These are phyloP conservation scores for Epichloe glyceriae DNA, from an alignment of 2,329 filamentous ascomycete genomes.

Conservation along the genomic window DNA sequence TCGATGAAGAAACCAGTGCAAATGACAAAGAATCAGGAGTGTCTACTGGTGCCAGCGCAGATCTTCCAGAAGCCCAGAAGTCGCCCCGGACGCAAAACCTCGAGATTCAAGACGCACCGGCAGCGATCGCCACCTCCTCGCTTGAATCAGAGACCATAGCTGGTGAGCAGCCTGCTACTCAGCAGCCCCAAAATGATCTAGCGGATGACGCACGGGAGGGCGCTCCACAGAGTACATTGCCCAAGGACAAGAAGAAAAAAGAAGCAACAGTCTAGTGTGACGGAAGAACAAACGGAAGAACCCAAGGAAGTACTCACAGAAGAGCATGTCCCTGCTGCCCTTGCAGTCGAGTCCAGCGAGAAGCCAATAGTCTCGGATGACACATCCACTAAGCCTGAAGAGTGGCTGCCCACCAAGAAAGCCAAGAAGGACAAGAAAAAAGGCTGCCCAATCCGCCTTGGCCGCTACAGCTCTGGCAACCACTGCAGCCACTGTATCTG, in stretches of 20 bases:
- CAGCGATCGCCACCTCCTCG: neutral
- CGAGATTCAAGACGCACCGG: neutral
- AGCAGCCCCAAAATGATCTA: neutral
- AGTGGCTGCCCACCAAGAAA: constrained; percentile 11
- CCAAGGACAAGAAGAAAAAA: constrained; percentile 16
- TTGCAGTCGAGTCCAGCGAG: neutral
- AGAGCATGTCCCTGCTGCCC: neutral
- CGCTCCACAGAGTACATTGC: constrained; percentile 9
- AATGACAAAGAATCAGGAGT: neutral
- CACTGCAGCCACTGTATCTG: neutral
- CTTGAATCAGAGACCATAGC: neutral
- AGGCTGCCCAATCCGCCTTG: constrained; percentile 19
- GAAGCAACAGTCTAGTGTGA: neutral
- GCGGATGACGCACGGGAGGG: neutral
- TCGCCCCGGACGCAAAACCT: neutral
- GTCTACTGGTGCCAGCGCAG: neutral
- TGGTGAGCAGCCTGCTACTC: neutral
- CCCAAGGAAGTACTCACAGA: neutral
- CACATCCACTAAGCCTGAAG: constrained; percentile 4
- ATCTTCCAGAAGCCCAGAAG: neutral
- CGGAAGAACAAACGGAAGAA: neutral
- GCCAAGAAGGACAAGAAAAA: constrained; percentile 25
- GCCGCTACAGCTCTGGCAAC: constrained; percentile 6
- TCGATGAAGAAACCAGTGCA: neutral
- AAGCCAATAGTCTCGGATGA: constrained; percentile 1